phyloP scores from a whole-genome alignment of 2,329 filamentous ascomycete genomes.

The Aureobasidium namibiae region DNA sequence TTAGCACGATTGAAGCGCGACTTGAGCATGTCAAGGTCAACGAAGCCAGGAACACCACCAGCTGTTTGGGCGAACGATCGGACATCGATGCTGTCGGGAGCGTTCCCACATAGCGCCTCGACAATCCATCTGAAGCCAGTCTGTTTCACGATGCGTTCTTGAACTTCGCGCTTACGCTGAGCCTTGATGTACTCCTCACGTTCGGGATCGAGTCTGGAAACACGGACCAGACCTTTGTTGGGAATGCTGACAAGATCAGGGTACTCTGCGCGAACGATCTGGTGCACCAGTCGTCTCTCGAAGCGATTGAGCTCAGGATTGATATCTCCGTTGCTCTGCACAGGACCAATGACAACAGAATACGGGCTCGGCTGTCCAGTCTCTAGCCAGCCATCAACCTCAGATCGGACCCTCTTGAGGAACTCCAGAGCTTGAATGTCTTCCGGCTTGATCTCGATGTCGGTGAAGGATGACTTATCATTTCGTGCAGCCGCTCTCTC shows the following conservation, averaged over 20 bases:
- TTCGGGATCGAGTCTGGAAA: slow-evolving; percentile 33
- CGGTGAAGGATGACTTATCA: slow-evolving; percentile 31
- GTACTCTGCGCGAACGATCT: slow-evolving; percentile 57
- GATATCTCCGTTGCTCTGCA: slow-evolving; percentile 16
- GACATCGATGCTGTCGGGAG: slow-evolving; percentile 31
- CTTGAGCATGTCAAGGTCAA: slow-evolving; percentile 28
- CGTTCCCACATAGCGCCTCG: slow-evolving; percentile 35
- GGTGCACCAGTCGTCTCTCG: slow-evolving; percentile 58
- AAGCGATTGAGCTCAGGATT: slow-evolving; percentile 43
- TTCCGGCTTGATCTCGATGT: slow-evolving; percentile 44
- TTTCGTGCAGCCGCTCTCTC: slow-evolving; percentile 36
- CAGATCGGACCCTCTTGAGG: slow-evolving; percentile 36
- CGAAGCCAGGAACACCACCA: slow-evolving; percentile 28
- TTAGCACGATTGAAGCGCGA: slow-evolving; percentile 33
- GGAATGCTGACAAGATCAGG: slow-evolving; percentile 37
- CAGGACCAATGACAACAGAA: slow-evolving; percentile 27
- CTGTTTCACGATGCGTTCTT: slow-evolving; percentile 34
- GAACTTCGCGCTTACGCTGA: slow-evolving; percentile 30
- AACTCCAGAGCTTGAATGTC: slow-evolving; percentile 47
- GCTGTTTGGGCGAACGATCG: slow-evolving; percentile 28
- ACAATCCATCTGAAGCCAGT: slow-evolving; percentile 44
- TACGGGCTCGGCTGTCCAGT: slow-evolving; percentile 20
- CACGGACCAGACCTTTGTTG: slow-evolving; percentile 35
- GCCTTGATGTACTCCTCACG: slow-evolving; percentile 35
- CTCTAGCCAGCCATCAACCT: slow-evolving; percentile 41